Evolutionary conservation across 257 asterid species (phyloP).

Genomic region (Capsicum rhomboideum): DNA sequence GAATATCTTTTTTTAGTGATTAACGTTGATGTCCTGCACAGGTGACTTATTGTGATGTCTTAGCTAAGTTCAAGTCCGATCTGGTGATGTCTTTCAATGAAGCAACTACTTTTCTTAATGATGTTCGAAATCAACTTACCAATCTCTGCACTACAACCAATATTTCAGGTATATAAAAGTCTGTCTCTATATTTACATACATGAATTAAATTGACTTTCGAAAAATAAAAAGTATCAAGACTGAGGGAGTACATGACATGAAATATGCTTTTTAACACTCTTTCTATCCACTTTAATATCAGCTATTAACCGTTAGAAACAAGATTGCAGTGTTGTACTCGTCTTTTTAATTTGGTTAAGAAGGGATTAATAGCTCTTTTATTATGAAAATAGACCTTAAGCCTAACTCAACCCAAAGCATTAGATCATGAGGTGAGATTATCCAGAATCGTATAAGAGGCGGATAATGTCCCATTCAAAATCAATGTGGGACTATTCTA

Average conservation of each 20-base stretch:
- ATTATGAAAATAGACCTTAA: background rate
- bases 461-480: background rate
- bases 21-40: background rate
- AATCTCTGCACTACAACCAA: constrained; percentile 10
- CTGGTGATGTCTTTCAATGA: constrained; percentile 14
- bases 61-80: constrained; percentile 19
- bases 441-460: background rate
- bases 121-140: constrained; percentile 16
- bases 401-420: background rate
- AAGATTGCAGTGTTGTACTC: too few relatives aligned
- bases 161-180: background rate
- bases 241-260: background rate
- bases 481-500: background rate
- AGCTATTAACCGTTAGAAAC: background rate
- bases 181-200: background rate
- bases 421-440: background rate
- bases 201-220: too few relatives aligned
- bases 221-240: too few relatives aligned
- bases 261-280: background rate
- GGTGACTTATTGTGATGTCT: constrained; percentile 18
- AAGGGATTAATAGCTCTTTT: background rate
- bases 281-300: background rate
- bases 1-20: background rate
- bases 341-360: too few relatives aligned
- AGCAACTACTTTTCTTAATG: constrained; percentile 17